Evolutionary conservation across 2,329 filamentous ascomycete species (phyloP).

Genomic region (Exophiala alcalophila): DNA sequence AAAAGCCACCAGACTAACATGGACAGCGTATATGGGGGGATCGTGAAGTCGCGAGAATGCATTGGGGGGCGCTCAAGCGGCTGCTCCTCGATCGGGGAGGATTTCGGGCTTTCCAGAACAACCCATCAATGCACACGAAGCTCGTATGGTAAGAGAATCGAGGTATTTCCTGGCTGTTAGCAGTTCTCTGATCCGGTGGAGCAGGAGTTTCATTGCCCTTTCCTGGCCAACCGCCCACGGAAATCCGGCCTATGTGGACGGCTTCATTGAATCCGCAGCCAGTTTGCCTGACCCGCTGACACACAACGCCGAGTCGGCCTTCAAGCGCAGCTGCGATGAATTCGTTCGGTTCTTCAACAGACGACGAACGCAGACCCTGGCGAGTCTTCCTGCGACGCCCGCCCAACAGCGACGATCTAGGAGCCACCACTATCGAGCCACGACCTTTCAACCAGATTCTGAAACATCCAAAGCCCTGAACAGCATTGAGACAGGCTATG

Average conservation of each 20-base stretch:
- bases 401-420: slow-evolving; percentile 9
- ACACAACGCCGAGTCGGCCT: background rate
- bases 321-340: slow-evolving; percentile 12
- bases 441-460: slow-evolving; percentile 8
- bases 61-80: slow-evolving; percentile 19
- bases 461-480: slow-evolving; percentile 5
- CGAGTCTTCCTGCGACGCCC: slow-evolving; percentile 12
- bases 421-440: slow-evolving; percentile 3
- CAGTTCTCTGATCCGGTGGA: background rate
- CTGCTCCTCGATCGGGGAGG: slow-evolving; percentile 16
- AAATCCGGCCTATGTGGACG: slow-evolving; percentile 13
- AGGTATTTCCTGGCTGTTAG: background rate
- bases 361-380: slow-evolving; percentile 6
- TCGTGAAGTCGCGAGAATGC: slow-evolving; percentile 10
- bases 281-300: background rate
- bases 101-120: slow-evolving; percentile 7
- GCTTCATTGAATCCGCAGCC: slow-evolving; percentile 2
- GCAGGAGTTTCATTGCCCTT: slow-evolving; percentile 21
- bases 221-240: slow-evolving; percentile 14
- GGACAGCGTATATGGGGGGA: slow-evolving; percentile 17
- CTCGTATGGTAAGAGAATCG: slow-evolving; percentile 12
- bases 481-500: slow-evolving; percentile 3
- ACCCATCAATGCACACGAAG: slow-evolving; percentile 14
- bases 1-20: background rate
- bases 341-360: slow-evolving; percentile 10